phyloP scores from a whole-genome alignment of 2,329 filamentous ascomycete species.

The Nigrospora osmanthi region DNA sequence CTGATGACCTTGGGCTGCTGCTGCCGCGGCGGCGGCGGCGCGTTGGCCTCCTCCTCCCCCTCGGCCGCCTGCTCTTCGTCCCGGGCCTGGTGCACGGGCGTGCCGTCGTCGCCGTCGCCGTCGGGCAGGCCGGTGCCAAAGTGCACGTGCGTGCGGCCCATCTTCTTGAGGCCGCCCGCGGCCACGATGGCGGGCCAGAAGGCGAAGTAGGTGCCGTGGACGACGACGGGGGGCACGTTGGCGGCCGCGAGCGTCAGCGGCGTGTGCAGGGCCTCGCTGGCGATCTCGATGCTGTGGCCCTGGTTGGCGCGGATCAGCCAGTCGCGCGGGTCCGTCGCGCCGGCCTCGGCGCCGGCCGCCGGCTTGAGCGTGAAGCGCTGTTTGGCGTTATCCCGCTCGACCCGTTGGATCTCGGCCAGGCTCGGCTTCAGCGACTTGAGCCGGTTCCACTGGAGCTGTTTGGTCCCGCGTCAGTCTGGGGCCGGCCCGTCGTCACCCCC shows the following conservation, averaged over 20 bases:
- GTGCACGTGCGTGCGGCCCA: constrained; percentile 85
- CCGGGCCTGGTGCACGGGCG: constrained; percentile 5
- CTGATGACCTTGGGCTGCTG: constrained; percentile 54
- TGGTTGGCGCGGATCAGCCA: constrained; percentile 94
- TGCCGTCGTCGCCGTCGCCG: constrained; percentile 9
- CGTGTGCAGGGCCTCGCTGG: constrained; percentile 62
- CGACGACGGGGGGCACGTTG: constrained; percentile 57
- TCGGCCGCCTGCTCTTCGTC: constrained; percentile 4
- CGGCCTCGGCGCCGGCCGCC: constrained; percentile 21
- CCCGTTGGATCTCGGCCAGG: constrained; percentile 61
- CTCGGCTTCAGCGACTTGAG: constrained; percentile 65
- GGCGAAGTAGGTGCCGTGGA: constrained; percentile 84
- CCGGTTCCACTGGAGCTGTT: constrained; percentile 44
- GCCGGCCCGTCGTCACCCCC: too few relatives aligned
- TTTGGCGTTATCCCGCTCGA: constrained; percentile 75
- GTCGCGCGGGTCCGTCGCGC: constrained; percentile 43
- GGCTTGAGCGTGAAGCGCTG: constrained; percentile 79
- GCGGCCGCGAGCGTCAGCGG: constrained; percentile 53
- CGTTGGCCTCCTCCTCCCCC: too few relatives aligned
- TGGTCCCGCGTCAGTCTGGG: constrained; percentile 12
- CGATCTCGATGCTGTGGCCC: constrained; percentile 76
- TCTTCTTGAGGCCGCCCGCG: constrained; percentile 70
- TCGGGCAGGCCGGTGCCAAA: constrained; percentile 67
- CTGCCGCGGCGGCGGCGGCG: constrained; percentile 1
- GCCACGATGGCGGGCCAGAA: constrained; percentile 69